These are phyloP conservation scores for Elongisporangium senticosum DNA, from an alignment of 352 stramenopile species.

Conservation along the genomic window DNA sequence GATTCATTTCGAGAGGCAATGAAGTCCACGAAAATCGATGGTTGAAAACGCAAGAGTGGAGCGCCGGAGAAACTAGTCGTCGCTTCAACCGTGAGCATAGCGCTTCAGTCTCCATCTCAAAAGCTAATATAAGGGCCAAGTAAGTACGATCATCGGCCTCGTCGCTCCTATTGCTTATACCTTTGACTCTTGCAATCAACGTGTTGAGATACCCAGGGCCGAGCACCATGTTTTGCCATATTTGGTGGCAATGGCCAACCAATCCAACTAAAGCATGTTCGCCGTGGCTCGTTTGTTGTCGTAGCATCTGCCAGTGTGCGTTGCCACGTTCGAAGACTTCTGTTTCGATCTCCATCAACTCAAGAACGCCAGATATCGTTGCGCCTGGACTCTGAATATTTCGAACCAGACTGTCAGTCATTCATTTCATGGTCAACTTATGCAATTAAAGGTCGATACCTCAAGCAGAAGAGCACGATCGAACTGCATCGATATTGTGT, in stretches of 20 bases:
- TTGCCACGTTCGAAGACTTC: background rate
- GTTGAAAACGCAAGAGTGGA: background rate
- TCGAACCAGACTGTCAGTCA: background rate
- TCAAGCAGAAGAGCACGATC: background rate
- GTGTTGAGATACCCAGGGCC: background rate
- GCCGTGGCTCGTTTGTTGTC: background rate
- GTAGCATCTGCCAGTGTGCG: background rate
- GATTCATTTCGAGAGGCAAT: background rate
- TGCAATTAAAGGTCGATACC: background rate
- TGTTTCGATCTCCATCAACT: background rate
- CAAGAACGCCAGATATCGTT: background rate
- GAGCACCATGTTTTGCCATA: background rate
- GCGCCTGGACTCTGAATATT: background rate
- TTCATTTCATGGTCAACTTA: background rate
- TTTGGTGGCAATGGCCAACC: background rate
- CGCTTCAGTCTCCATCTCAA: background rate
- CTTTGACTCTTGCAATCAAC: background rate
- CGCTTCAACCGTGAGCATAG: background rate
- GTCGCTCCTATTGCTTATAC: background rate
- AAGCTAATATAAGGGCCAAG: background rate
- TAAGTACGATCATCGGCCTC: background rate
- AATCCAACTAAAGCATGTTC: background rate
- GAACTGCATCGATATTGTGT: background rate
- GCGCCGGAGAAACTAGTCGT: background rate
- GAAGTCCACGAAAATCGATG: background rate